Evolutionary conservation across 352 stramenopile species (phyloP), one percentile per base, ranked within the genome.

Genomic region (Globisporangium rhizosaccharum): DNA sequence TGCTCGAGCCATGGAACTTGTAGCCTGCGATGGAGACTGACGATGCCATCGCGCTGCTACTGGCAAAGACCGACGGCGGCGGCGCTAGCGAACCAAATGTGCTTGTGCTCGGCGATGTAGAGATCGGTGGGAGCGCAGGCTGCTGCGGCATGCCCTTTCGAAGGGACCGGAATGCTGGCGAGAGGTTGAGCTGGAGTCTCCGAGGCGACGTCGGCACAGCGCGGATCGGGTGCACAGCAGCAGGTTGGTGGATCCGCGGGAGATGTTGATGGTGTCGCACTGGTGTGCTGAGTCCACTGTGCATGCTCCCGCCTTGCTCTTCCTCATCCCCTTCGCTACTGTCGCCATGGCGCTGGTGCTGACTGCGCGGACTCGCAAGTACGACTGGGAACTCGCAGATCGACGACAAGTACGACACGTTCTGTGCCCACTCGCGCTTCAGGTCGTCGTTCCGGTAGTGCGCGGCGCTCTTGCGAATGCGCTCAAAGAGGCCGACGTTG

Each of bases 111-210:
- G 50, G 59, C 12, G 68, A 63, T 1, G 72, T 63, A 12, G 72
- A 70, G 41, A 90, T 75, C 14, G 78, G 80, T 37, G 80, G 80
- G 18, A 90, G 58, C n/a, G 69, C 66, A 45, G 80, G 80, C 12
- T 80, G 74, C 46, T 90, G 78, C 15, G 80, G 78, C 54, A 90
- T 82, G 0, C 73, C 72, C 50, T 88, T 90, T 12, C 80, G 74
- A 9, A 90, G 70, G 11, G 80, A 90, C 48, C 78, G 72, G 53
- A 87, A 90, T 0, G 64, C 78, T 10, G 80, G 75, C 14, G 74
- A 72, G 18, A 90, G 60, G 53, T 88, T 88, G 36, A 90, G 64
- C 30, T 79, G 66, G 3, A 67, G 45, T 58, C 75, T 75, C 26
- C 73, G 75, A 18, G 76, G 74, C 11, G 80, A 85, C 26, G 78